Evolutionary conservation across 352 stramenopile species (phyloP).

Genomic region (Globisporangium middletonii): DNA sequence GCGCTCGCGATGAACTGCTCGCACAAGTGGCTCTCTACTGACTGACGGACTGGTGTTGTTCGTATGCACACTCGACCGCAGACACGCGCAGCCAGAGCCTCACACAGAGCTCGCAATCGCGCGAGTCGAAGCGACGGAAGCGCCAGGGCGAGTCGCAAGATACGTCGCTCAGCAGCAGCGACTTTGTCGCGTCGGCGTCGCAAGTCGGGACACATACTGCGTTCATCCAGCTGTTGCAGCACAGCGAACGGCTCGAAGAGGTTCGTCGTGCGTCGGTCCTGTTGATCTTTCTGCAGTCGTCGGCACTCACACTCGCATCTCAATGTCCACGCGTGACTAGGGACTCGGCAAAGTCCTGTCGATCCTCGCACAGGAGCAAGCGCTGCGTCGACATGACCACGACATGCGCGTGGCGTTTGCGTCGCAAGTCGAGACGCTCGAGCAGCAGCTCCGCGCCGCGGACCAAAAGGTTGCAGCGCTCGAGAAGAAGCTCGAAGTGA

Average conservation of each 20-base stretch:
- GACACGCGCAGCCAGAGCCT: not conserved
- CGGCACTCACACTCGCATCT: not conserved
- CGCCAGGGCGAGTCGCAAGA: slow-evolving; percentile 5
- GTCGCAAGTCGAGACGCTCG: slow-evolving; percentile 19
- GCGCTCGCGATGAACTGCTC: not conserved
- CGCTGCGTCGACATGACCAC: slow-evolving; percentile 16
- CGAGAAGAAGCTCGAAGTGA: slow-evolving; percentile 21
- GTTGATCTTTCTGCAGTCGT: not conserved
- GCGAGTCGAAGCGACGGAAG: slow-evolving; percentile 9
- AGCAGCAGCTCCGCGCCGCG: slow-evolving; percentile 15
- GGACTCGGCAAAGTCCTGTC: slow-evolving; percentile 26
- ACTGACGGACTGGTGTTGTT: no score
- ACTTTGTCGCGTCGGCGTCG: slow-evolving; percentile 1
- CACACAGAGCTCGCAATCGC: slow-evolving; percentile 1
- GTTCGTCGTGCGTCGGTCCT: not conserved
- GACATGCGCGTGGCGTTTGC: slow-evolving; percentile 7
- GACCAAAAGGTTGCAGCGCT: slow-evolving; percentile 24
- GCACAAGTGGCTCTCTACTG: not conserved
- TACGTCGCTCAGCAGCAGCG: slow-evolving; percentile 3
- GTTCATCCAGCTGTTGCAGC: slow-evolving; percentile 26
- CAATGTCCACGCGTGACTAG: not conserved
- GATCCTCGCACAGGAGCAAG: slow-evolving; percentile 24
- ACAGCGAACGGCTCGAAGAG: slow-evolving; percentile 13
- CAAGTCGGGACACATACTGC: slow-evolving; percentile 19
- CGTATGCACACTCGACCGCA: not conserved